Base-by-base conservation (phyloP, 768 basidiomycete species). In the Psilocybe cyanescens region DNA sequence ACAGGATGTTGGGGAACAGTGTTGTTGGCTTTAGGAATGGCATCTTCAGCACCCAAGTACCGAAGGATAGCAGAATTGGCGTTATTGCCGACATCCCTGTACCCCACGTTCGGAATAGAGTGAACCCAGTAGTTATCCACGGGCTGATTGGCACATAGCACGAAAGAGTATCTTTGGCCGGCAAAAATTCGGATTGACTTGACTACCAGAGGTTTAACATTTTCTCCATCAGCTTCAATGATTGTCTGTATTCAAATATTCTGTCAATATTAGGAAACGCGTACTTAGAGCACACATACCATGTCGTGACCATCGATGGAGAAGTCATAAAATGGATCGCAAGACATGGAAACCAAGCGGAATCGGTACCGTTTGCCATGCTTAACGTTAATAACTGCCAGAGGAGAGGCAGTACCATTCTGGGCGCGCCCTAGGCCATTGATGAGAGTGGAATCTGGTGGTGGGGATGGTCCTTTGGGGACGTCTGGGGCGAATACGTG, bases 61-160 rank as follows among this genome's bases (percentile, higher is more conserved):
- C 82, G 78, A 11, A 86, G 70, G 49, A 86, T 84, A 1, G 83
- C 87, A 9, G 81, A 84, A 68, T 84, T 87, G 19, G 81, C 63
- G 16, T 83, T 83, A 17, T 66, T 66, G n/a, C 8, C 60, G 45
- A 66, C 68, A 4, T 49, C 62, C 19, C 49, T 31, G 14, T 12
- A 44, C 17, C 66, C 29, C 8, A 72, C 72, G 41, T 74, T 77
- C 4, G 78, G 76, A 16, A 74, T 64, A 0, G 76, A 74, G 8
- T 77, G 72, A 48, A 80, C 72, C 80, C 81, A 84, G 62, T 84
- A 83, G 69, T 83, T 82, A 45, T 51, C 66, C 17, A 76, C 51
- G 3, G 67, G 63, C 39, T 78, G 73, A 58, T 78, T 72, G 8
- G 82, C 74, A 17, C 71, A 66, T 12, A 81, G 62, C 24, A 82